phyloP scores from a whole-genome alignment of 495 filamentous ascomycete species.

The Aspergillus biplanus region DNA sequence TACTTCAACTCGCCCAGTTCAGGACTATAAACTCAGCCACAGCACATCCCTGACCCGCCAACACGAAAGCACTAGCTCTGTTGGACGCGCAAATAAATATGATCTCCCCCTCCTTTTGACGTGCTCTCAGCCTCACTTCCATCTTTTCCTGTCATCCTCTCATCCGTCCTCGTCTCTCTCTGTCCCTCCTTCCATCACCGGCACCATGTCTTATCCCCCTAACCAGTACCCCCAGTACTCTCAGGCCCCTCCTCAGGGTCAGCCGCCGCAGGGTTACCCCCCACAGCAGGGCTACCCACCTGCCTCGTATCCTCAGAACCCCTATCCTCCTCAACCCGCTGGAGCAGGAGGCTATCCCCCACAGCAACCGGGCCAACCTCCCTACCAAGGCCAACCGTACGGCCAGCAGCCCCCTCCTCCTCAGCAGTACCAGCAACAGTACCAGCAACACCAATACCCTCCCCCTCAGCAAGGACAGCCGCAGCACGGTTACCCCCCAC shows the following conservation, averaged over 20 bases:
- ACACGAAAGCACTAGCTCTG: not conserved
- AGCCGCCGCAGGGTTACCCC: constrained; percentile 15
- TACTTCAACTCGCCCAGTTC: too few relatives aligned
- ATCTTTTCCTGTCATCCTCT: constrained; percentile 7
- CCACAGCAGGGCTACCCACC: constrained; percentile 14
- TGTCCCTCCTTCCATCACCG: not conserved
- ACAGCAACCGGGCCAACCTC: constrained; percentile 4
- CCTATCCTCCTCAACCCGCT: constrained; percentile 7
- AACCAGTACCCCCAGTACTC: constrained; percentile 18
- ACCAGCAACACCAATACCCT: constrained; percentile 6
- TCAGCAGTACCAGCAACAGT: constrained; percentile 16
- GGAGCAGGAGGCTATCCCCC: not conserved
- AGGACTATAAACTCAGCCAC: constrained; percentile 2
- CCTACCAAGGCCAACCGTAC: not conserved
- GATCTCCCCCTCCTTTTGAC: not conserved
- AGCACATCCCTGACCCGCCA: not conserved
- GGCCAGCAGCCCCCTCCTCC: constrained; percentile 5
- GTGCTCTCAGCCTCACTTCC: not conserved
- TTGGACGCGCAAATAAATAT: not conserved
- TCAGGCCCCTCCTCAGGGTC: constrained; percentile 17
- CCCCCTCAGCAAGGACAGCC: constrained; percentile 11
- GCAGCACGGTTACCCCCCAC: constrained; percentile 8
- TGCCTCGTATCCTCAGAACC: constrained; percentile 3
- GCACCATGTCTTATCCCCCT: constrained; percentile 18
- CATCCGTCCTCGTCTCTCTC: not conserved